Evolutionary conservation across 78 protist species (phyloP), one percentile per base, ranked within the genome.

Genomic region (Reticulomyxa filosa): DNA sequence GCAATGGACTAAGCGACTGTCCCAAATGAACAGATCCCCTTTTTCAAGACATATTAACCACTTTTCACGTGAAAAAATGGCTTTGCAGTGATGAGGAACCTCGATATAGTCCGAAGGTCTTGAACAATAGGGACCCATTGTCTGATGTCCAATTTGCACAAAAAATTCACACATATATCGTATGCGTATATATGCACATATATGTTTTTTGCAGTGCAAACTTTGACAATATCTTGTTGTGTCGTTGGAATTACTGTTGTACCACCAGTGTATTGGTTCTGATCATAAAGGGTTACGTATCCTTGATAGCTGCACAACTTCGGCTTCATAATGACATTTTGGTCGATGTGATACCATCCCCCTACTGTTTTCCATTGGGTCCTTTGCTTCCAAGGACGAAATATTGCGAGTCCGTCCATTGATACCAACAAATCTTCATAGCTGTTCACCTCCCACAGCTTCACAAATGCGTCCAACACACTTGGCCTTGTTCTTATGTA

Each of bases 341-440:
- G 61, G 25, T 55, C 61, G 32, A 55, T 32, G 25, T 55, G 61
- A 55, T 55, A n/a, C n/a, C n/a, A n/a, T n/a, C n/a, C n/a, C n/a
- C n/a, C n/a, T n/a, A n/a, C n/a, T n/a, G n/a, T n/a, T n/a, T n/a
- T 11, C 61, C 61, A 55, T 11, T 11, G 17, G 17, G 23, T 8
- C 11, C 25, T 8, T 8, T 17, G 25, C 11, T 11, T 8, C 61
- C 61, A 55, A 11, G 61, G 61, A 26, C 61, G 8, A 11, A 55
- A 55, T n/a, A 11, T 32, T n/a, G 10, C 11, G 61, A 11, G 11
- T 25, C 32, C 61, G 25, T 55, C 61, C 17, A 55, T 30, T n/a
- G 32, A 17, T n/a, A 8, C 8, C 11, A 55, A 30, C 11, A 55
- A 32, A 32, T 55, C 61, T 8, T 55, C 11, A n/a, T n/a, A n/a